Base-by-base conservation (phyloP, 2,329 filamentous ascomycete species). In the Plenodomus lindquistii region DNA sequence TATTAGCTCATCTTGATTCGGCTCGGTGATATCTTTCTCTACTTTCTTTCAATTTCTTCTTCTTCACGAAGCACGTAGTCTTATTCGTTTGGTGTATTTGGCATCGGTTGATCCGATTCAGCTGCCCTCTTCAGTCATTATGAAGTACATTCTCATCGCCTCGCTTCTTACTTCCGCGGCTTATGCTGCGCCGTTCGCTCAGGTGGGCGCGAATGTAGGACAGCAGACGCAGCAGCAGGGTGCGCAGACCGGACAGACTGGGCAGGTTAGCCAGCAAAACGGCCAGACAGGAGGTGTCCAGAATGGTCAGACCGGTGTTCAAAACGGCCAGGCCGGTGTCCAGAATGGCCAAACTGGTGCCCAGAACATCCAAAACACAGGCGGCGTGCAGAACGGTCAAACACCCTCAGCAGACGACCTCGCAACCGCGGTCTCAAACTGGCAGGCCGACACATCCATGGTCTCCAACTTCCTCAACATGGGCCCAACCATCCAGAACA, bases 391-490 rank as follows among this genome's bases (percentile, higher is more conserved):
- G 2, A 52, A 56, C n/a, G 62, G 62, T 15, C 60, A 65, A 38
- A 67, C 65, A 6, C 67, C 67, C 17, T 56, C 53, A 11, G 42
- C 57, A 2, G 52, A 42, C 20, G 66, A 70, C 31, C 65, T 70
- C 39, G 64, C 67, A 19, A 70, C 64, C 27, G 70, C 70, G 22
- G 67, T 71, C 44, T 54, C 66, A 36, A 71, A 71, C 56, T 73
- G 70, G 70, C 50, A 54, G 59, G 65, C 69, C 36, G 70, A 73
- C 24, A 73, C 70, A 18, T 67, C 64, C 17, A 71, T 71, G 61
- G 70, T 73, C 15, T 71, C 69, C 47, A 65, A 65, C 59, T 73
- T 73, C 61, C 54, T 69, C 38, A 68, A 72, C 60, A 66, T 54
- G 3, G 70, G 69, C 31, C 46, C 52, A 15, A 59, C 44, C 55